phyloP scores from a whole-genome alignment of 2,329 filamentous ascomycete species.

The Aspergillus sojae region DNA sequence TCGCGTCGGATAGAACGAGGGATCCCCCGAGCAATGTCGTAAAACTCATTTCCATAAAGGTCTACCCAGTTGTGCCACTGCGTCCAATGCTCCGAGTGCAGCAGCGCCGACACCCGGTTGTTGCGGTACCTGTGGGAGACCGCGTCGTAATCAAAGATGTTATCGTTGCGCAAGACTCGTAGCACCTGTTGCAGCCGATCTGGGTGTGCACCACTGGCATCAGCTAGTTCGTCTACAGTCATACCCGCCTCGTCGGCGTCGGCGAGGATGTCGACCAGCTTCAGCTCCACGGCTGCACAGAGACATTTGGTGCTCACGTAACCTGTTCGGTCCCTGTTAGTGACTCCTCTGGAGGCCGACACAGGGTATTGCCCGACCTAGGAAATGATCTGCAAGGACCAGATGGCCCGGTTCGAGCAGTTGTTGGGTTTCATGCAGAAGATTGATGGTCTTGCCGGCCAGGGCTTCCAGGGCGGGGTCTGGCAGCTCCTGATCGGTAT shows the following conservation, averaged over 20 bases:
- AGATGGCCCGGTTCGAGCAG: constrained; percentile 26
- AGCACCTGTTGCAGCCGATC: constrained; percentile 8
- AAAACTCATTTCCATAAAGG: constrained; percentile 49
- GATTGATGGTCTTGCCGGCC: not conserved
- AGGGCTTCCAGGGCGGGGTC: not conserved
- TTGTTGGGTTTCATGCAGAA: constrained; percentile 7
- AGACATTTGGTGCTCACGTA: constrained; percentile 17
- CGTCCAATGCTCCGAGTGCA: constrained; percentile 45
- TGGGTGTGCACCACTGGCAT: not conserved
- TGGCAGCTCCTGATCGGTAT: not conserved
- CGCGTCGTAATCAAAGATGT: constrained; percentile 5
- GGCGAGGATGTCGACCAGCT: too few relatives aligned
- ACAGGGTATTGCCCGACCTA: constrained; percentile 16
- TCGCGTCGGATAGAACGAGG: too few relatives aligned
- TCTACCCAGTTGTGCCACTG: constrained; percentile 50
- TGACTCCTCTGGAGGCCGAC: not conserved
- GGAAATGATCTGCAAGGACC: constrained; percentile 31
- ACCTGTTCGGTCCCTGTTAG: not conserved
- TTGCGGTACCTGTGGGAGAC: constrained; percentile 31
- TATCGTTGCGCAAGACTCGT: constrained; percentile 2
- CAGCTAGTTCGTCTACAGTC: constrained; percentile 26
- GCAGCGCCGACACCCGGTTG: constrained; percentile 37
- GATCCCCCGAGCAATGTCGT: constrained; percentile 47
- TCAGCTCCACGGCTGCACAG: constrained; percentile 31
- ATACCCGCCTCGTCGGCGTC: not conserved